phyloP scores from a whole-genome alignment of 257 asterid species.

The Fraxinus cuspidata region DNA sequence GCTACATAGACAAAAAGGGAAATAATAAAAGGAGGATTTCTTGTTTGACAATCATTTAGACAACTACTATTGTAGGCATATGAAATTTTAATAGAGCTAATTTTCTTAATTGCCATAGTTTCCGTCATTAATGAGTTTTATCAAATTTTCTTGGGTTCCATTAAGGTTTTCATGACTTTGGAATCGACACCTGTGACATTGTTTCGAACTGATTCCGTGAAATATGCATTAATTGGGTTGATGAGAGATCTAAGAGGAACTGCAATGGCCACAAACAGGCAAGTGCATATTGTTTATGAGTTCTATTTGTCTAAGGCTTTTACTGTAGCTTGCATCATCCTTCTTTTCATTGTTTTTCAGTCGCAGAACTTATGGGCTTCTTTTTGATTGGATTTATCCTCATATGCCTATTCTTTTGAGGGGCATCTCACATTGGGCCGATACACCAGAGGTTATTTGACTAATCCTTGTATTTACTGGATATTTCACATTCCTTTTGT shows the following conservation, averaged over 20 bases:
- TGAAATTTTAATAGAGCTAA: slow-evolving; percentile 1
- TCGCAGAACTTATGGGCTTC: slow-evolving; percentile 86
- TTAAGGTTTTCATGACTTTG: slow-evolving; percentile 71
- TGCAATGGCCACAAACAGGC: slow-evolving; percentile 95
- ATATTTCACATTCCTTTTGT: background rate
- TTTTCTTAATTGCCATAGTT: slow-evolving; percentile 19
- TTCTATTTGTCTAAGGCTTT: slow-evolving; percentile 9
- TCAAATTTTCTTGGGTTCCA: slow-evolving; percentile 26
- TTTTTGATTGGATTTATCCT: slow-evolving; percentile 98
- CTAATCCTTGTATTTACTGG: background rate
- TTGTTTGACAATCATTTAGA: slow-evolving; percentile 1
- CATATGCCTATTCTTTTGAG: slow-evolving; percentile 84
- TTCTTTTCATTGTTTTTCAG: slow-evolving; percentile 49
- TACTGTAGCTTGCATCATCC: slow-evolving; percentile 17
- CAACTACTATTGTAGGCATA: background rate
- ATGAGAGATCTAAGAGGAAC: slow-evolving; percentile 98
- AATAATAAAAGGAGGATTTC: background rate
- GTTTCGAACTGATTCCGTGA: slow-evolving; percentile 83
- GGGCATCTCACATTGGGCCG: slow-evolving; percentile 95
- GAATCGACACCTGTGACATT: slow-evolving; percentile 75
- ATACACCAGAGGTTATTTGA: slow-evolving; percentile 82
- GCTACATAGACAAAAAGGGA: background rate
- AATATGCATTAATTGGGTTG: slow-evolving; percentile 86
- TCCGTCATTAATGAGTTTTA: slow-evolving; percentile 14
- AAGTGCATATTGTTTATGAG: slow-evolving; percentile 25